Evolutionary conservation across 2,329 filamentous ascomycete species (phyloP), one percentile per base, ranked within the genome.

Genomic region (Emergomyces orientalis): DNA sequence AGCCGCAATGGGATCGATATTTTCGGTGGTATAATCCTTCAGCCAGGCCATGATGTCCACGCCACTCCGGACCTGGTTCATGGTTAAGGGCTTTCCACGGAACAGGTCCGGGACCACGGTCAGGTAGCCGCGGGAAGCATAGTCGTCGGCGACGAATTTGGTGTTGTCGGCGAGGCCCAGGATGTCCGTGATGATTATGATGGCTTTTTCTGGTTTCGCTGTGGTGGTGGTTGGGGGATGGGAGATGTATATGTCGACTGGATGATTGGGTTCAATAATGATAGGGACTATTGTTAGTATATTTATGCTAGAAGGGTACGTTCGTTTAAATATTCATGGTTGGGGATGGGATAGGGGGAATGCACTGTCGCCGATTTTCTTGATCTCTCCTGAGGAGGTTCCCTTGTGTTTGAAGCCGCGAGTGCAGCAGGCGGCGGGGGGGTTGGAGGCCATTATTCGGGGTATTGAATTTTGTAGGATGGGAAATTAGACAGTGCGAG

Each of bases 121-220:
- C 63, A 86, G 79, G 77, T 90, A 91, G 68, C 87, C 89, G 72
- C 88, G 88, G 67, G 84, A 83, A 63, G 89, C 89, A 73, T 83
- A 88, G 70, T 89, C 84, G 78, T 92, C 89, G 64, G 88, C 88
- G 69, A 91, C 83, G 65, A 88, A 78, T 75, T 87, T 75, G 70
- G 79, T 76, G 74, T 88, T 86, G 73, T 75, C 74, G 72, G 81
- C 83, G 67, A 84, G 78, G 66, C 85, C 85, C 65, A 85, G 81
- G 65, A 86, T 79, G 68, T 87, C 85, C 64, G 80, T 79, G 61
- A 85, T 70, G 67, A 85, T 78, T 57, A 87, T 64, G 67, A 87
- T 76, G 60, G 83, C 84, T 62, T 81, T 81, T 37, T 82, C 77
- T 27, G 81, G 67, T 60, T 64, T 82, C 69, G 76, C 75, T 69